Evolutionary conservation across 2,329 filamentous ascomycete genomes (phyloP).

Genomic region (Fusarium nelsonii): DNA sequence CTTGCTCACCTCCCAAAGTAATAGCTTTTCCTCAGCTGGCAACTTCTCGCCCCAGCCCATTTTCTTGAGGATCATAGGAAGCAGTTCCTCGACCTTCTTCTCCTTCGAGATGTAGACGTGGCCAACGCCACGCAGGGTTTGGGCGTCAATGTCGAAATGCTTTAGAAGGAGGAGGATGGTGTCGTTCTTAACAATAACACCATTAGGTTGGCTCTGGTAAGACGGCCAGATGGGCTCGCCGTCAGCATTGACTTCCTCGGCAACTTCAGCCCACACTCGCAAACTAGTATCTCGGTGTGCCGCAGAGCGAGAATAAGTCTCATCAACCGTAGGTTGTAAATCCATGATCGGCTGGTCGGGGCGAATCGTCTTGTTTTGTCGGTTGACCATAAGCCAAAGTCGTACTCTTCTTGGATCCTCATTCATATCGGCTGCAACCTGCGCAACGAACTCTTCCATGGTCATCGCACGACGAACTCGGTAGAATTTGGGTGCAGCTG

Average conservation of each 20-base stretch:
- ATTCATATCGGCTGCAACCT: slow-evolving; percentile 77
- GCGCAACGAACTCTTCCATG: slow-evolving; percentile 78
- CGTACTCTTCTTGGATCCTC: slow-evolving; percentile 78
- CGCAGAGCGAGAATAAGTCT: slow-evolving; percentile 66
- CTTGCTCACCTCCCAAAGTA: slow-evolving; percentile 79
- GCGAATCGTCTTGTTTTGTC: slow-evolving; percentile 95
- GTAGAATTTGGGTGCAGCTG: slow-evolving; percentile 78
- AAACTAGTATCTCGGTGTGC: slow-evolving; percentile 78
- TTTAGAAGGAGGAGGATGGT: slow-evolving; percentile 90
- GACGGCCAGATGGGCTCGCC: slow-evolving; percentile 80
- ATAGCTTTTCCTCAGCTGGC: slow-evolving; percentile 69
- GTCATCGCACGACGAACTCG: slow-evolving; percentile 80
- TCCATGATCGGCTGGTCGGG: slow-evolving; percentile 90
- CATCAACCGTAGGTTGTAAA: slow-evolving; percentile 80
- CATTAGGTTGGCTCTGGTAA: slow-evolving; percentile 68
- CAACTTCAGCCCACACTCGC: slow-evolving; percentile 88
- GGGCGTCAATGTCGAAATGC: slow-evolving; percentile 83
- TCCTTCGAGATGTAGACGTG: slow-evolving; percentile 90
- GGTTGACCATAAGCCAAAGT: slow-evolving; percentile 97
- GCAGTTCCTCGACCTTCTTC: slow-evolving; percentile 88
- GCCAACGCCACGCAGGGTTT: slow-evolving; percentile 80
- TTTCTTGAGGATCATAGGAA: slow-evolving; percentile 79
- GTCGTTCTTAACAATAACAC: slow-evolving; percentile 69
- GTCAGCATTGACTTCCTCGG: slow-evolving; percentile 72
- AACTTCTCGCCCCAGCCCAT: slow-evolving; percentile 89